A percentile compares a stretch with the other conserved stretches of the same genome.
Evolutionary conservation across 73 alveolate species (phyloP).

Genomic region (Symbiodinium pilosum): DNA sequence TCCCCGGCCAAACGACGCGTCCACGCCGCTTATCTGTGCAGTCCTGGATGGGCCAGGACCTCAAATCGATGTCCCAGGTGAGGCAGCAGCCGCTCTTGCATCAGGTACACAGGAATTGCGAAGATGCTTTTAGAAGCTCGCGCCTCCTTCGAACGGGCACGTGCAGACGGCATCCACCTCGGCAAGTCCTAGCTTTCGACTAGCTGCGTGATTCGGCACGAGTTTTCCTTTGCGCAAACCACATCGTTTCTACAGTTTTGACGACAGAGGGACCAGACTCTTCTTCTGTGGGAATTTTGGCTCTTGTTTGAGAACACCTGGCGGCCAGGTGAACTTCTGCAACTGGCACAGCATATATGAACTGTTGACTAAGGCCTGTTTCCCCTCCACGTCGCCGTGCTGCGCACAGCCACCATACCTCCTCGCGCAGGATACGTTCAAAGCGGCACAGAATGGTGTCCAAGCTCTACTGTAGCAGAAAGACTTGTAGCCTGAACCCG

Average conservation of each 20-base stretch:
- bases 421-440: slow-evolving; percentile 45
- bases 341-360: no score
- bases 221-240: no score
- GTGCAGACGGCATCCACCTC: slow-evolving; percentile 31
- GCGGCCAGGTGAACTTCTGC: no score
- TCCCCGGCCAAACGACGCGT: not conserved
- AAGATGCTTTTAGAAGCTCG: slow-evolving; percentile 9
- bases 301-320: no score
- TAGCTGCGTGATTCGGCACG: not conserved
- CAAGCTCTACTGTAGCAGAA: no score
- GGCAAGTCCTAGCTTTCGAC: not conserved
- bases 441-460: no score
- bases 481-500: no score
- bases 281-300: no score
- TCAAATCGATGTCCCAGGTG: not conserved
- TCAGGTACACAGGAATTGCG: slow-evolving; percentile 31
- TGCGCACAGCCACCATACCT: slow-evolving; percentile 41
- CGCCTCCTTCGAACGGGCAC: not conserved
- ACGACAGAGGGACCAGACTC: no score
- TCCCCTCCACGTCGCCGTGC: slow-evolving; percentile 42
- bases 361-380: slow-evolving; percentile 27
- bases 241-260: no score
- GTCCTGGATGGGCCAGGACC: not conserved
- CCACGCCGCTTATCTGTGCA: not conserved
- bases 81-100: no score